Base-by-base conservation (phyloP, 139 green algal species). In the Asterochloris erici region DNA sequence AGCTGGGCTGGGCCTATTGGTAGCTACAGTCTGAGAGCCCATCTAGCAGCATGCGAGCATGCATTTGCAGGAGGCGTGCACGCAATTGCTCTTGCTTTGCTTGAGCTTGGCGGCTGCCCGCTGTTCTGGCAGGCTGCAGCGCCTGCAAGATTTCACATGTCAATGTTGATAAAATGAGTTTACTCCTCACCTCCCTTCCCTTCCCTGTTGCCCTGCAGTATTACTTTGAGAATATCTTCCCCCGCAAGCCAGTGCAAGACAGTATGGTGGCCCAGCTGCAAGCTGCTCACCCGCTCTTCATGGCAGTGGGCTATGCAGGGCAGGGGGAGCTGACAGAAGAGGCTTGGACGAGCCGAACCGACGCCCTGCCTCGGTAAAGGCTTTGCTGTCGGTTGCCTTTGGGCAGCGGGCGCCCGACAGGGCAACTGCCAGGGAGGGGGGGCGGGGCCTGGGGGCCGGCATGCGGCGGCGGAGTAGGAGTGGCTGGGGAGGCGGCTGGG, bases 151-250 rank as follows among this genome's bases (percentile, higher is more conserved):
- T 6, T 10, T 54, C 38, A 54, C 38, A 54, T n/a, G n/a, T n/a
- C n/a, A n/a, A n/a, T n/a, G n/a, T n/a, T n/a, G n/a, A n/a, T n/a
- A n/a, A n/a, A n/a, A n/a, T n/a, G n/a, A n/a, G n/a, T n/a, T n/a
- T n/a, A n/a, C n/a, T n/a, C n/a, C 38, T 54, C 4, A 54, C 38
- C 21, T 71, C 66, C 17, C 11, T 76, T 23, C 47, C 10, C 24
- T 76, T 29, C 47, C 24, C n/a, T 15, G 0, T 27, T 76, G 70
- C 24, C n/a, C 9, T 82, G 86, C 91, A 98, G 96, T 98, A 97
- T 85, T 99, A 99, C 86, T 99, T 98, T 87, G 96, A 99, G 88
- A 98, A 96, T 29, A 96, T 99, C 82, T 98, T 98, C 82, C 95
- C 95, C 16, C 91, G 96, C 68, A 98, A 98, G 89, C 89, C 91